Evolutionary conservation across 1,284 basidiomycete genomes (phyloP).

Genomic region (Marasmius tenuissimus): DNA sequence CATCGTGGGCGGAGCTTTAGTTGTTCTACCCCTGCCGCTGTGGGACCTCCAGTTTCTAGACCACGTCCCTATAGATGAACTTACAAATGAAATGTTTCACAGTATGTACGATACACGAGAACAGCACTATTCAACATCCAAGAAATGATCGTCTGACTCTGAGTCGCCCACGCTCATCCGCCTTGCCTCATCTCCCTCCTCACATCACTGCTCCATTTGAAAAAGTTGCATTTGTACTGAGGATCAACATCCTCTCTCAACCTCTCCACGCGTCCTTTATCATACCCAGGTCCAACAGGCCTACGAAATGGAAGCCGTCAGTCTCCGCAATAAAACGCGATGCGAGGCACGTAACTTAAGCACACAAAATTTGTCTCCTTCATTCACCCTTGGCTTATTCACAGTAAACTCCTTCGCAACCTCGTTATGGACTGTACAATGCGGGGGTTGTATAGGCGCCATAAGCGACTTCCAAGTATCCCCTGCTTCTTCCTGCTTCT

Average conservation of each 20-base stretch:
- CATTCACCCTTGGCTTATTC: conserved; percentile 90
- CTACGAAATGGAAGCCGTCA: conserved; percentile 40
- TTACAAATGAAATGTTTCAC: no score
- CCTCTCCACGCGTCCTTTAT: conserved; percentile 78
- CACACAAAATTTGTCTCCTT: conserved; percentile 91
- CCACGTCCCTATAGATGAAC: no score
- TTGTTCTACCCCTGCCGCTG: no score
- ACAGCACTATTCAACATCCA: no score
- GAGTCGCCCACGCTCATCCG: no score
- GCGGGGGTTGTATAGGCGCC: conserved; percentile 72
- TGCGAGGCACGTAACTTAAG: conserved; percentile 81
- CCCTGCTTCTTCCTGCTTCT: neutral
- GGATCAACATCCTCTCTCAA: conserved; percentile 83
- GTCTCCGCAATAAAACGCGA: conserved; percentile 8
- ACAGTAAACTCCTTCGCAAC: conserved; percentile 83
- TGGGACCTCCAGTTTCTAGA: no score
- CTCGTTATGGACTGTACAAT: conserved; percentile 77
- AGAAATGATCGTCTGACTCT: no score
- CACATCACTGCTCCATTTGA: conserved; percentile 84
- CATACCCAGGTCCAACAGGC: conserved; percentile 91
- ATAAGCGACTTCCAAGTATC: conserved; percentile 73
- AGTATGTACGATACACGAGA: no score
- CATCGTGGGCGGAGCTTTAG: no score
- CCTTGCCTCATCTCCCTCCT: no score
- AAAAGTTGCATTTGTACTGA: conserved; percentile 80